phyloP scores from a whole-genome alignment of 169 alveolate genomes.

The Plasmodium sp. region DNA sequence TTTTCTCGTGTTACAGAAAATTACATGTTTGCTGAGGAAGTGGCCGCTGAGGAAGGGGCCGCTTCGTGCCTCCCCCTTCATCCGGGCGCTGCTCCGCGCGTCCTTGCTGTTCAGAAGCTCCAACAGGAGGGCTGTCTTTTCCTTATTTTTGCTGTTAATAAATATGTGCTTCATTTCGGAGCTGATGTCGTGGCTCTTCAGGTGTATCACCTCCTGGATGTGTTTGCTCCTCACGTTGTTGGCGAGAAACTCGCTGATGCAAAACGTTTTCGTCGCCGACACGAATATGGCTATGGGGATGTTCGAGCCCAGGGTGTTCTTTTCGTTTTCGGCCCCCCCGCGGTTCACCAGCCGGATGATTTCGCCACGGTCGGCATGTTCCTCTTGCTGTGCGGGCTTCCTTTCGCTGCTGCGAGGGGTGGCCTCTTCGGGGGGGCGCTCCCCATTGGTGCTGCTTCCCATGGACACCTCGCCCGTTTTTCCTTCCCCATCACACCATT shows the following conservation, averaged over 20 bases:
- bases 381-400: not conserved
- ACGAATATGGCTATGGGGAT: conserved; percentile 69
- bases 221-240: conserved; percentile 68
- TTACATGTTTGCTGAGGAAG: conserved; percentile 35
- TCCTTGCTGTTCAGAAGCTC: conserved; percentile 35
- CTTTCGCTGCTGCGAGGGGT: not conserved
- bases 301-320: conserved; percentile 43
- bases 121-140: conserved; percentile 41
- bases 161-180: conserved; percentile 53
- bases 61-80: not conserved
- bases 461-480: not conserved
- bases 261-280: conserved; percentile 67
- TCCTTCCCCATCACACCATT: not conserved
- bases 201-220: conserved; percentile 50
- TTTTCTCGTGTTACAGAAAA: conserved; percentile 73
- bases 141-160: conserved; percentile 74
- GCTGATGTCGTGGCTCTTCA: conserved; percentile 53
- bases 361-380: not conserved
- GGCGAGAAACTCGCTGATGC: conserved; percentile 56
- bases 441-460: not conserved
- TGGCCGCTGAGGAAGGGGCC: not conserved
- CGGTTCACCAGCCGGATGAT: not conserved
- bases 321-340: conserved; percentile 26
- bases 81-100: not conserved
- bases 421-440: not conserved